These are phyloP conservation scores for Candida freyschussii DNA, from an alignment of 1,139 yeast species.

Conservation along the genomic window DNA sequence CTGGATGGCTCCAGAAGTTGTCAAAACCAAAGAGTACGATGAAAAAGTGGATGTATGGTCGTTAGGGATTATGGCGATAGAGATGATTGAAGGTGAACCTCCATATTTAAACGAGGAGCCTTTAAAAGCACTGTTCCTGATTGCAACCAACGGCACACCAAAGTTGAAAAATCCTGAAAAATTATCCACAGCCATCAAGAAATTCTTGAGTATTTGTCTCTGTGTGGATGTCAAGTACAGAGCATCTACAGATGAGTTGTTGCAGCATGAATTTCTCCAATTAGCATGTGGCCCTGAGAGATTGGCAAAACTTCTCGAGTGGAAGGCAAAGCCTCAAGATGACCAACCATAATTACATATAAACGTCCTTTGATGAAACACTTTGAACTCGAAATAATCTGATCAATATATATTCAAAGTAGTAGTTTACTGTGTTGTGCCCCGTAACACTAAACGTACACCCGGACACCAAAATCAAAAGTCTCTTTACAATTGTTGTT, in stretches of 20 bases:
- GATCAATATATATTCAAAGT: too few species aligned
- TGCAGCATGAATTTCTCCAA: slow-evolving; percentile 73
- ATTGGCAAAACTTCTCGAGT: slow-evolving; percentile 64
- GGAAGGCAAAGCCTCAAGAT: slow-evolving; percentile 40
- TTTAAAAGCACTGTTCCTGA: slow-evolving; percentile 76
- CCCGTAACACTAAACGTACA: too few species aligned
- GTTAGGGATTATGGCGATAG: slow-evolving; percentile 95
- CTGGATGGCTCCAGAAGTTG: slow-evolving; percentile 99
- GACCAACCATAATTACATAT: too few species aligned
- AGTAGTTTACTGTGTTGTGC: too few species aligned
- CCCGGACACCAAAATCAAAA: too few species aligned
- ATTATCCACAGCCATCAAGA: slow-evolving; percentile 73
- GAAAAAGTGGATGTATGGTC: slow-evolving; percentile 99
- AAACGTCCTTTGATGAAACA: too few species aligned
- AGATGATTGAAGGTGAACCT: slow-evolving; percentile 98
- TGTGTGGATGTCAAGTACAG: slow-evolving; percentile 93
- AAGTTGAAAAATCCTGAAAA: slow-evolving; percentile 83
- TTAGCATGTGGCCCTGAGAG: slow-evolving; percentile 67
- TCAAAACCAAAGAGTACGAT: slow-evolving; percentile 92
- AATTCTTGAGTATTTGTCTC: slow-evolving; percentile 83
- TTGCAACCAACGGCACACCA: slow-evolving; percentile 97
- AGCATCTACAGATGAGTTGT: slow-evolving; percentile 83
- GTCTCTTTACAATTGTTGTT: too few species aligned
- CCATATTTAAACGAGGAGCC: slow-evolving; percentile 97
- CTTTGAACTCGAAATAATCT: too few species aligned